These are phyloP conservation scores for Amanita molliuscula DNA, from an alignment of 768 basidiomycete genomes.

Conservation along the genomic window DNA sequence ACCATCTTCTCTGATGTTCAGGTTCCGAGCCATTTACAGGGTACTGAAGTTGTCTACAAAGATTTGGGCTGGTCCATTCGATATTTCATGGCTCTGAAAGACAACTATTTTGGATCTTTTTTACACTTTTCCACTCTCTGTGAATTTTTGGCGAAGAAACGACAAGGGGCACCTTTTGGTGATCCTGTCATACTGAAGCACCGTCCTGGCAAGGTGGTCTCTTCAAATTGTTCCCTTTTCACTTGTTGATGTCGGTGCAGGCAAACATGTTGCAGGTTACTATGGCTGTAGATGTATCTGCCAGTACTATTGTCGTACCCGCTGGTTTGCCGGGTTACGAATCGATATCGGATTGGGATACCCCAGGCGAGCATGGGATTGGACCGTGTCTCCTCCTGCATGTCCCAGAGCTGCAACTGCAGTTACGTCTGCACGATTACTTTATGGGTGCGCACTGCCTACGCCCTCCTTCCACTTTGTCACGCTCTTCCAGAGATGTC, in stretches of 20 bases:
- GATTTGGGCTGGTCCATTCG: conserved; percentile 82
- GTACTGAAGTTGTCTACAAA: conserved; percentile 48
- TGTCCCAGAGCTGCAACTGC: conserved; percentile 62
- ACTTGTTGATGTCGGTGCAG: conserved; percentile 26
- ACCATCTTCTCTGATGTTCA: conserved; percentile 3
- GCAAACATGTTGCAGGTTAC: conserved; percentile 77
- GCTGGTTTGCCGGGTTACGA: conserved; percentile 59
- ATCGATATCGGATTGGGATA: conserved; percentile 13
- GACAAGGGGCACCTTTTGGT: conserved; percentile 48
- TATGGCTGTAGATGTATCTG: conserved; percentile 39
- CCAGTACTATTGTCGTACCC: conserved; percentile 52
- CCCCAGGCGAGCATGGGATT: conserved; percentile 21
- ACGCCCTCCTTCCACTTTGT: background rate
- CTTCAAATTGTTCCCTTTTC: background rate
- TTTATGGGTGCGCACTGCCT: conserved; percentile 59
- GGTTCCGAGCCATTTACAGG: conserved; percentile 23
- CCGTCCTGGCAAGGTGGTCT: conserved; percentile 63
- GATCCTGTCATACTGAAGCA: conserved; percentile 79
- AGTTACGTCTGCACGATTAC: conserved; percentile 74
- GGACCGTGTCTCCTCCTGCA: conserved; percentile 46
- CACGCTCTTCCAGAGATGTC: conserved; percentile 53
- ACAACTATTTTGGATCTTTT: conserved; percentile 92
- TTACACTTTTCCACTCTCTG: conserved; percentile 84
- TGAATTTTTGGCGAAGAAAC: conserved; percentile 73
- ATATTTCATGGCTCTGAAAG: conserved; percentile 78